Base-by-base conservation (phyloP, 2,329 filamentous ascomycete species). In the Didymosphaeria variabile region DNA sequence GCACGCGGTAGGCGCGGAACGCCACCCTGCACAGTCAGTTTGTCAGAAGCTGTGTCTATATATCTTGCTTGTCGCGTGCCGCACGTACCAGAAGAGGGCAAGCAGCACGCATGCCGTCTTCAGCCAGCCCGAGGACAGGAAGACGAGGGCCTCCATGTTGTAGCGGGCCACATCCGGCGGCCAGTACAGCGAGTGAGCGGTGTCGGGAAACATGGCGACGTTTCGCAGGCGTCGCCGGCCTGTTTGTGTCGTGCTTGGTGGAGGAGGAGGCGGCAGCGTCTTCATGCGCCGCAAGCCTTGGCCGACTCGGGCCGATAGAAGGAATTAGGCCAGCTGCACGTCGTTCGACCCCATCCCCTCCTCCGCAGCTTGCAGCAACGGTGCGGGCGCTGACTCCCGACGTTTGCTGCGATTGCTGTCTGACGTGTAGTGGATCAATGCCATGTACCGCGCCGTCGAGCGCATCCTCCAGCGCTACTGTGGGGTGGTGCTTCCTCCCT, bases 1-100 rank as follows among this genome's bases (percentile, higher is more conserved):
- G 85, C 40, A 96, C 95, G 76, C 94, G 91, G 82, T 91, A 93
- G 63, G 93, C 92, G 75, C 95, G 90, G 77, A 92, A 91, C 61
- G 93, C 84, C 63, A 97, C 86, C 93, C 92, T 95, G 36, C 13
- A 46, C 15, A n/a, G 6, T 2, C 19, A 42, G 3, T 9, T 17
- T 26, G 53, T 56, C 36, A 60, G 58, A 23, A 49, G 3, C n/a
- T 42, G 29, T 55, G 29, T 21, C 19, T 51, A 49, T 17, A 46
- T 45, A 31, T 57, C 29, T 15, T 29, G 47, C 23, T 44, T 9
- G 21, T 44, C 10, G 55, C 23, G 5, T 19, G 34, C 13, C n/a
- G 31, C 26, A 59, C 68, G 34, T 69, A 76, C 74, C 76, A 78
- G 66, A 77, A 74, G 26, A 78, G 69, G 17, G 76, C 76, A 12